Base-by-base conservation (phyloP, 2,329 filamentous ascomycete genomes). In the Diplodia mutila region DNA sequence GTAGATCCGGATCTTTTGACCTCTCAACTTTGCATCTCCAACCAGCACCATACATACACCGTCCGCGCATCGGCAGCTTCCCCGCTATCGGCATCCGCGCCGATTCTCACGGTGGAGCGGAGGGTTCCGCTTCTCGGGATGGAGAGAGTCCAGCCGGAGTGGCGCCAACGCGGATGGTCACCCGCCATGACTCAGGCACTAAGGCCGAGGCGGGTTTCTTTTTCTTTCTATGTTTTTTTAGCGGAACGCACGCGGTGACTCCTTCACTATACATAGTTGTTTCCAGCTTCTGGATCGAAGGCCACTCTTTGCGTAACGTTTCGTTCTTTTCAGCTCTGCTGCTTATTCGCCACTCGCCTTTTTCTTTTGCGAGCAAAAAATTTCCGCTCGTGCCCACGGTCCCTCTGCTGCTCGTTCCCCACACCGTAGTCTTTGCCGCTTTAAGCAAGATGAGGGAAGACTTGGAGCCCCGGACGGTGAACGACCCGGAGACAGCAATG, bases 141-240 rank as follows among this genome's bases (percentile, higher is more conserved):
- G 42, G 42, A 23, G 37, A 27, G 18, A 21, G 12, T 18, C 21
- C 32, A 18, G 32, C 32, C 34, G 53, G 11, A 23, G 34, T 39
- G 53, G 53, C 53, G 53, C 32, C 23, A 27, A 32, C 8, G 27
- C 34, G 18, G 37, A 21, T n/a, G 11, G 25, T 25, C 25, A 14
- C 25, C 16, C 39, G 39, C 39, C 57, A 61, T 61, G 57, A 61
- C 57, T 61, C 57, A 61, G 57, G 57, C 42, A 61, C 57, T 14
- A 61, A 49, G 25, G 57, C 57, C 39, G 11, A 21, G 6, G 23
- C 57, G 18, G 14, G 14, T 61, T 61, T 61, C 48, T 18, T 61
- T 48, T 32, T 18, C 29, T 18, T 16, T 14, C n/a, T 52, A 23
- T 18, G 4, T 48, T 46, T 46, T 46, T 21, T 46, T 46, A n/a